These are phyloP conservation scores for Coriolopsis trogii DNA, from an alignment of 1,284 basidiomycete species.

Conservation along the genomic window DNA sequence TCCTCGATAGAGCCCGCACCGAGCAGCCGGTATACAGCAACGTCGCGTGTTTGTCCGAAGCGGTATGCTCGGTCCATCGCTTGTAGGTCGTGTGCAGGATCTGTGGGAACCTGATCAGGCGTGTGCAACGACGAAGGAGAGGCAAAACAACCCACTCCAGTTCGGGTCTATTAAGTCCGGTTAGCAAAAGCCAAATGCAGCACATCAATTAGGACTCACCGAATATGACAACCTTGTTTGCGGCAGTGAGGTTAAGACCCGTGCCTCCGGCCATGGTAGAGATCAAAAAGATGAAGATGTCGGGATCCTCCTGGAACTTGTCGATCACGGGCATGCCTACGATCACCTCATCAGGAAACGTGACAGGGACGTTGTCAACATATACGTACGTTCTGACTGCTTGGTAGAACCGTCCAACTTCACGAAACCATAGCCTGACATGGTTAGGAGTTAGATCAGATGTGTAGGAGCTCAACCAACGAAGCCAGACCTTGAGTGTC, in stretches of 20 bases:
- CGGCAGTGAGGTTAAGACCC: slow-evolving; percentile 73
- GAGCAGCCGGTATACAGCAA: slow-evolving; percentile 82
- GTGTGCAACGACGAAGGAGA: neutral
- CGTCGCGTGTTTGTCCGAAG: slow-evolving; percentile 87
- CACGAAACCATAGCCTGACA: slow-evolving; percentile 64
- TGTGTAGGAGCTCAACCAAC: too few relatives aligned
- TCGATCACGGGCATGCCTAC: slow-evolving; percentile 86
- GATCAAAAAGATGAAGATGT: slow-evolving; percentile 78
- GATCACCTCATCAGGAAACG: neutral
- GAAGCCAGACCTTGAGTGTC: slow-evolving; percentile 47
- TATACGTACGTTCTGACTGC: slow-evolving; percentile 62
- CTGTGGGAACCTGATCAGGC: slow-evolving; percentile 38
- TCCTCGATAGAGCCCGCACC: slow-evolving; percentile 89
- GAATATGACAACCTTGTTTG: slow-evolving; percentile 88
- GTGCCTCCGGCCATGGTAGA: slow-evolving; percentile 81
- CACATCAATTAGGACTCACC: slow-evolving; percentile 52
- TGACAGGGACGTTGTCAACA: neutral
- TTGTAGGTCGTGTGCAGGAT: slow-evolving; percentile 86
- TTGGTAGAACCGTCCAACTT: slow-evolving; percentile 76
- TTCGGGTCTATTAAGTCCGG: slow-evolving; percentile 67
- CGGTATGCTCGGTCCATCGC: slow-evolving; percentile 90
- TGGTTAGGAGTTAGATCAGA: neutral
- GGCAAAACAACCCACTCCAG: slow-evolving; percentile 71
- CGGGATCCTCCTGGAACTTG: slow-evolving; percentile 74
- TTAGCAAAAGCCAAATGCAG: neutral